Evolutionary conservation across 2,329 filamentous ascomycete genomes (phyloP).

Genomic region (Rhynchosporium graminicola): DNA sequence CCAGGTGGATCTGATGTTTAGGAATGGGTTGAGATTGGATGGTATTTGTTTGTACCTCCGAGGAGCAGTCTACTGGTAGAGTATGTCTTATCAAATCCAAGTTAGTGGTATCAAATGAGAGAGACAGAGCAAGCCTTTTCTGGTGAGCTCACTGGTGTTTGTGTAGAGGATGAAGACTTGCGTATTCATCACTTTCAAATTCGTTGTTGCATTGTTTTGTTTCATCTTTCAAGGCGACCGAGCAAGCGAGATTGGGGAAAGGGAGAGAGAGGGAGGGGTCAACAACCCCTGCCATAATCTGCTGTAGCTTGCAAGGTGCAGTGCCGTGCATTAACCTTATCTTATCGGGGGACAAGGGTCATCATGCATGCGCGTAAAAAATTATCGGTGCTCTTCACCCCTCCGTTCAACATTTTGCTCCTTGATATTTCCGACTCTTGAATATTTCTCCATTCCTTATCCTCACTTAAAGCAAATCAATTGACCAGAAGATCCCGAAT

Average conservation of each 20-base stretch:
- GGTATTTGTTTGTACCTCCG: no score
- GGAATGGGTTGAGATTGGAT: not conserved
- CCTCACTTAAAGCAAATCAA: not conserved
- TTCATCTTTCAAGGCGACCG: no score
- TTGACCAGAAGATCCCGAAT: not conserved
- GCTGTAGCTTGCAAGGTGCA: not conserved
- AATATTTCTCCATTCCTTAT: slow-evolving; percentile 3
- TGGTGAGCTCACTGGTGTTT: not conserved
- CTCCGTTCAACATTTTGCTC: not conserved
- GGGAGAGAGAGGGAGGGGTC: not conserved
- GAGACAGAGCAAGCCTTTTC: not conserved
- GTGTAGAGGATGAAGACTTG: not conserved
- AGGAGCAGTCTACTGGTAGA: no score
- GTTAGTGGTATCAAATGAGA: no score
- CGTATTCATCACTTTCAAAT: not conserved
- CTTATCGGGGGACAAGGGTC: slow-evolving; percentile 5
- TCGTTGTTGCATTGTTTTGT: no score
- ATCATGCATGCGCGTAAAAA: slow-evolving; percentile 11
- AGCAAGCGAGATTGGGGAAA: slow-evolving; percentile 7
- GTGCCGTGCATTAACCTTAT: not conserved
- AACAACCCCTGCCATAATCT: no score
- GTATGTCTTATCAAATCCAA: no score
- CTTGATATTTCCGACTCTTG: not conserved
- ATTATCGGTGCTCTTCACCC: slow-evolving; percentile 10
- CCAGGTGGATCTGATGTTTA: slow-evolving; percentile 4